These are phyloP conservation scores for Mycena pura DNA, from an alignment of 768 basidiomycete genomes.

Conservation along the genomic window DNA sequence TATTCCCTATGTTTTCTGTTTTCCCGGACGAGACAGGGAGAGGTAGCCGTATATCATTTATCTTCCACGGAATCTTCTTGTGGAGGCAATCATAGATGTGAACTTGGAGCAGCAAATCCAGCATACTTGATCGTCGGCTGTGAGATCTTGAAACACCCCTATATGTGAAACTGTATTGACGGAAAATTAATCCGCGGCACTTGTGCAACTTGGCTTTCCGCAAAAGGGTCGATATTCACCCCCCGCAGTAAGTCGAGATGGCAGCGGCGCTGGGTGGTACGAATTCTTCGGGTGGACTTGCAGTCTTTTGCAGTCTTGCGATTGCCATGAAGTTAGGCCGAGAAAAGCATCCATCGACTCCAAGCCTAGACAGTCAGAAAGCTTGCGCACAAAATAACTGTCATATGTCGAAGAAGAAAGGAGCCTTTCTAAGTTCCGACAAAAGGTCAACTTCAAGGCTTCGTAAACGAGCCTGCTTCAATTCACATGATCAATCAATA, in stretches of 20 bases:
- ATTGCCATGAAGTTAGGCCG: no score
- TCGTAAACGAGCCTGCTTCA: no score
- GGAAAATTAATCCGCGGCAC: constrained; percentile 11
- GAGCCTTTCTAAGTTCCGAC: no score
- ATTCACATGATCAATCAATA: no score
- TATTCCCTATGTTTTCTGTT: constrained; percentile 11
- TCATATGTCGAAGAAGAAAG: no score
- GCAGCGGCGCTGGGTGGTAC: no score
- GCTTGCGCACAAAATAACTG: no score
- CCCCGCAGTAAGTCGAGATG: neutral
- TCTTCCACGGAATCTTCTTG: constrained; percentile 10
- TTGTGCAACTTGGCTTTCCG: neutral
- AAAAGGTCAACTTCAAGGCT: no score
- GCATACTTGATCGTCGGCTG: constrained; percentile 9
- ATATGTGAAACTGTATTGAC: neutral
- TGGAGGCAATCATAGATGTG: neutral
- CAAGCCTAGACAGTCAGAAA: no score
- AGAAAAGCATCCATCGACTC: no score
- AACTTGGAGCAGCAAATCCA: neutral
- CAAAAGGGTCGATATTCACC: neutral
- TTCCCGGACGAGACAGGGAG: constrained; percentile 17
- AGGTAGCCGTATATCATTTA: neutral
- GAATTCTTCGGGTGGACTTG: no score
- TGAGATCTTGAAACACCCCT: constrained; percentile 23
- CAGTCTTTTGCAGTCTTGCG: no score